These are phyloP conservation scores for Cornus suecica DNA, from an alignment of 148 eudicot genomes.

Conservation along the genomic window DNA sequence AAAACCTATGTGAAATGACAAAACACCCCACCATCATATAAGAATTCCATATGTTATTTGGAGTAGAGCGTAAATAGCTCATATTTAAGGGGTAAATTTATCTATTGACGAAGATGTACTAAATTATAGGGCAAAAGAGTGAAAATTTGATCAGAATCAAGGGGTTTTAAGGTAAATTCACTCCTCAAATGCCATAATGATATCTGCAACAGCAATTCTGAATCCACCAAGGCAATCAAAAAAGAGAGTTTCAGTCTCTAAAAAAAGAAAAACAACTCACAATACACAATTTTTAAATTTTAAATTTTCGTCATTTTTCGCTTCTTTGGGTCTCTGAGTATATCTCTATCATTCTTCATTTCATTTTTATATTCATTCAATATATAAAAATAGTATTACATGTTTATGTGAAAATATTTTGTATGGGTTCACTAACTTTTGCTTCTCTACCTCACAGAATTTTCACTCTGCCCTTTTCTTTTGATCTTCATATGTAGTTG, in stretches of 20 bases:
- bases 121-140: not conserved
- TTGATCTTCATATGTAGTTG: not conserved
- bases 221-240: not conserved
- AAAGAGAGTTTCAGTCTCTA: not conserved
- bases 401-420: not conserved
- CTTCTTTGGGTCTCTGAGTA: not conserved
- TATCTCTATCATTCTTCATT: not conserved
- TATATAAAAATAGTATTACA: not conserved
- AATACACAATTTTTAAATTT: not conserved
- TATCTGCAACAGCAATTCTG: constrained; percentile 4
- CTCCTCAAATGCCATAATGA: not conserved
- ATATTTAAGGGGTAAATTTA: not conserved
- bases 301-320: no score
- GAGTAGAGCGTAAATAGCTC: not conserved
- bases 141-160: not conserved
- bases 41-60: not conserved
- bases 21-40: not conserved
- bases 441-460: not conserved
- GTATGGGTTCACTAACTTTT: not conserved
- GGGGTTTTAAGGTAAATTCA: constrained; percentile 5
- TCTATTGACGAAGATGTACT: not conserved
- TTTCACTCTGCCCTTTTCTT: not conserved
- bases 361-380: not conserved
- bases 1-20: not conserved
- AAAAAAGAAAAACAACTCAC: not conserved